A percentile compares a stretch with the other conserved stretches of the same genome.
phyloP scores from a whole-genome alignment of 2,329 filamentous ascomycete species.

The Hypoxylon sp. region DNA sequence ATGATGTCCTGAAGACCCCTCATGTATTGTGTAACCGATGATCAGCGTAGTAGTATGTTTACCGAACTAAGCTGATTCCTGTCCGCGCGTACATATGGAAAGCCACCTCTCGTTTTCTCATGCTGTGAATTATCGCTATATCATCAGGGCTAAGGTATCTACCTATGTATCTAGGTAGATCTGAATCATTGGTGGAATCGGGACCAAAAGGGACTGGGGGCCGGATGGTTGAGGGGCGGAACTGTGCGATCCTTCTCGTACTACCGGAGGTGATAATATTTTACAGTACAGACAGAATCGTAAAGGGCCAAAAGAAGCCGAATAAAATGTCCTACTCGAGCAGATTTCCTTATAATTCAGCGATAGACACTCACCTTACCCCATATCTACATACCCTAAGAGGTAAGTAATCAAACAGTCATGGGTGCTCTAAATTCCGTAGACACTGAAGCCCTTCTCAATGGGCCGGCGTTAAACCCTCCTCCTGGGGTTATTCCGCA shows the following conservation, averaged over 20 bases:
- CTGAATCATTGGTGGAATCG: not conserved
- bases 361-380: not conserved
- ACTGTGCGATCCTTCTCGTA: not conserved
- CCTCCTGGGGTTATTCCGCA: not conserved
- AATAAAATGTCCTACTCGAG: not conserved
- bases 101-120: too few relatives aligned
- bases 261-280: not conserved
- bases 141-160: not conserved
- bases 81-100: too few relatives aligned
- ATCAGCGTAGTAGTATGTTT: too few relatives aligned
- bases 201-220: not conserved
- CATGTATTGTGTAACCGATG: too few relatives aligned
- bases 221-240: too few relatives aligned
- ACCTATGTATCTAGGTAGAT: not conserved
- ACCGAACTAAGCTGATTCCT: too few relatives aligned
- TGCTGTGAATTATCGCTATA: too few relatives aligned
- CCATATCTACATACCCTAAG: not conserved
- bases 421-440: not conserved
- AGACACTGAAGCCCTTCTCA: not conserved
- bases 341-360: not conserved
- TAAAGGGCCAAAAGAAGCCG: not conserved
- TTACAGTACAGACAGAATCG: not conserved
- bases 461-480: slow-evolving; percentile 1
- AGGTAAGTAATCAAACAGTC: not conserved
- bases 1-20: not conserved